A percentile compares a stretch with the other conserved stretches of the same genome.
phyloP scores from a whole-genome alignment of 1,139 yeast genomes.

The Pichia sp. region DNA sequence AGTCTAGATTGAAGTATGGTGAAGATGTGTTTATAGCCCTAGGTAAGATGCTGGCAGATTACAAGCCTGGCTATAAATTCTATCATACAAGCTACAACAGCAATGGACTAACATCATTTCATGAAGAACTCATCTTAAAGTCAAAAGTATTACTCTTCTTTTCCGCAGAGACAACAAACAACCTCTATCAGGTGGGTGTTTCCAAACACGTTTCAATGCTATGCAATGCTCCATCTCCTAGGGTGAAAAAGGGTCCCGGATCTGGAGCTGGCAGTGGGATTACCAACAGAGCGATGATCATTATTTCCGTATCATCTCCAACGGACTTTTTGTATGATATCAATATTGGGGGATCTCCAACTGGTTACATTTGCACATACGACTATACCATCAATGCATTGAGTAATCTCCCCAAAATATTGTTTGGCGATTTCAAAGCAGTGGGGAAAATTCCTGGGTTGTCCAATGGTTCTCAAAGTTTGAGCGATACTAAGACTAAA shows the following conservation, averaged over 20 bases:
- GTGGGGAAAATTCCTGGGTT: constrained; percentile 54
- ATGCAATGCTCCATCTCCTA: constrained; percentile 21
- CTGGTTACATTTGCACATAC: constrained; percentile 56
- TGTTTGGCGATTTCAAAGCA: constrained; percentile 50
- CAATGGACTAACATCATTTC: constrained; percentile 52
- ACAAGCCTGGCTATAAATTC: constrained; percentile 24
- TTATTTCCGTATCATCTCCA: constrained; percentile 59
- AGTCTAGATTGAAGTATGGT: constrained; percentile 6
- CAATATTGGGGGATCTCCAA: constrained; percentile 43
- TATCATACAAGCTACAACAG: constrained; percentile 41
- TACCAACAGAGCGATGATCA: constrained; percentile 46
- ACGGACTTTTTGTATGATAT: constrained; percentile 38
- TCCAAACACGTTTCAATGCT: constrained; percentile 44
- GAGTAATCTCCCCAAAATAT: constrained; percentile 41
- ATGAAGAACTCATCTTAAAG: constrained; percentile 49
- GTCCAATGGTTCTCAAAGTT: background rate
- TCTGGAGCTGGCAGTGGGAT: constrained; percentile 1
- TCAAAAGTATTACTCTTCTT: constrained; percentile 51
- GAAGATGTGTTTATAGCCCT: constrained; percentile 12
- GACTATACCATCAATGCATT: constrained; percentile 54
- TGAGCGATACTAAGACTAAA: constrained; percentile 23
- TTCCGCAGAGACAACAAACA: constrained; percentile 57
- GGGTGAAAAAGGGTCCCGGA: background rate
- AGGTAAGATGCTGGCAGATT: constrained; percentile 6
- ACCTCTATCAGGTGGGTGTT: constrained; percentile 60